Base-by-base conservation (phyloP, 768 basidiomycete genomes). In the Lanmaoa rubissima region DNA sequence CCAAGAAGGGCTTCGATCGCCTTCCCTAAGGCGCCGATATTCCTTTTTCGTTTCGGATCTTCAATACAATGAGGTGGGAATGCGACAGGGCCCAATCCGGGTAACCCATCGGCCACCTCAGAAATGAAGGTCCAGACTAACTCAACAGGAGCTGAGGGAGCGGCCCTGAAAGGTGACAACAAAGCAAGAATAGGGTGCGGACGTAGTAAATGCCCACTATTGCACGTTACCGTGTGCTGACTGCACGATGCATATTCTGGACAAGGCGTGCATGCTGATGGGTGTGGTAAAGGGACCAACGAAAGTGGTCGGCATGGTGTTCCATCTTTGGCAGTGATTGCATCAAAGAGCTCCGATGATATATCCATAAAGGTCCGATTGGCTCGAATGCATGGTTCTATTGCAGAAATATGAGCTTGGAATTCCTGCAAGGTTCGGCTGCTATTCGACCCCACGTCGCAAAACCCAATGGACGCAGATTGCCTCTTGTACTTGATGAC, bases 391-490 rank as follows among this genome's bases (percentile, higher is more conserved):
- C 89, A 90, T 44, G 75, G 73, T 47, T 81, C 78, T 14, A 81
- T 72, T 36, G 80, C 79, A n/a, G 73, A 65, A 52, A 80, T 72
- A 42, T 73, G 73, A 6, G 72, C 73, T 43, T 79, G 76, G 19
- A 85, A 62, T 14, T 69, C 73, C 55, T 82, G 81, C 48, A 92
- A 71, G 3, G 75, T 74, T 24, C 62, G 69, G 68, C 88, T 94
- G 31, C 84, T 87, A 61, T 77, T 74, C 54, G 70, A 81, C 19
- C 82, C 86, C 36, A 80, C 71, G 59, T 90, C 84, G 66, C 92
- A 94, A 71, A 83, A 94, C 5, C 92, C 92, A 61, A 94, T 84
- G 12, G 77, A 69, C 3, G 85, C 75, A 6, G 91, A 91, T 61
- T 88, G 83, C 13, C 61, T 57, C 73, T 91, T 92, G 76, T 84